phyloP scores from a whole-genome alignment of 495 filamentous ascomycete species.

The Tetracladium marchalianum region DNA sequence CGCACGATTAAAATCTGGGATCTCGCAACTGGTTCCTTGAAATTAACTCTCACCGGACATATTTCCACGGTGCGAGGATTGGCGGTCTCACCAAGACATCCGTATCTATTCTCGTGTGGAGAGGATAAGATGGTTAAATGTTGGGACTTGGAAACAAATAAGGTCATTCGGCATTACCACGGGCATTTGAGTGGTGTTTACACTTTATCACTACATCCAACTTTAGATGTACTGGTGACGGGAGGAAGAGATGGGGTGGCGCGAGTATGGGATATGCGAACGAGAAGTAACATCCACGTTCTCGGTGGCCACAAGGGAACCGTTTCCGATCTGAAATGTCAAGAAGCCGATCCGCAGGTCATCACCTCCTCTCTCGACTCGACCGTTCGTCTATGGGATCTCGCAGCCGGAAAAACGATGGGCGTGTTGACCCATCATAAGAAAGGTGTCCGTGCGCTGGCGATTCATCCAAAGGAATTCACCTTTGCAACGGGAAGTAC shows the following conservation, averaged over 20 bases:
- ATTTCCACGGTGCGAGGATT: constrained; percentile 94
- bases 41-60: constrained; percentile 88
- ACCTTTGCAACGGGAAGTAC: constrained; percentile 92
- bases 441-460: constrained; percentile 82
- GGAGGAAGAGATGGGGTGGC: constrained; percentile 91
- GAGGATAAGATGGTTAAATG: constrained; percentile 99
- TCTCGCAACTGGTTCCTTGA: constrained; percentile 70
- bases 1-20: constrained; percentile 99
- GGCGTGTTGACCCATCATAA: constrained; percentile 96
- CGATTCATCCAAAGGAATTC: constrained; percentile 85
- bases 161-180: constrained; percentile 97
- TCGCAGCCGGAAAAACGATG: constrained; percentile 95
- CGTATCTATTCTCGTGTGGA: constrained; percentile 94
- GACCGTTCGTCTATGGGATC: constrained; percentile 90
- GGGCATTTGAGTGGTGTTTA: constrained; percentile 96
- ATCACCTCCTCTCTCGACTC: constrained; percentile 85
- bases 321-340: constrained; percentile 79
- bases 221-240: constrained; percentile 87
- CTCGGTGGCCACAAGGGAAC: constrained; percentile 83
- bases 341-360: constrained; percentile 94
- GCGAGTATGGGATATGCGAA: constrained; percentile 98
- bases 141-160: constrained; percentile 98
- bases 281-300: constrained; percentile 89
- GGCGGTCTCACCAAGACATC: constrained; percentile 87
- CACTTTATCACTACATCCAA: constrained; percentile 82